These are phyloP conservation scores for Ascodesmis nigricans DNA, from an alignment of 495 filamentous ascomycete species.

Conservation along the genomic window DNA sequence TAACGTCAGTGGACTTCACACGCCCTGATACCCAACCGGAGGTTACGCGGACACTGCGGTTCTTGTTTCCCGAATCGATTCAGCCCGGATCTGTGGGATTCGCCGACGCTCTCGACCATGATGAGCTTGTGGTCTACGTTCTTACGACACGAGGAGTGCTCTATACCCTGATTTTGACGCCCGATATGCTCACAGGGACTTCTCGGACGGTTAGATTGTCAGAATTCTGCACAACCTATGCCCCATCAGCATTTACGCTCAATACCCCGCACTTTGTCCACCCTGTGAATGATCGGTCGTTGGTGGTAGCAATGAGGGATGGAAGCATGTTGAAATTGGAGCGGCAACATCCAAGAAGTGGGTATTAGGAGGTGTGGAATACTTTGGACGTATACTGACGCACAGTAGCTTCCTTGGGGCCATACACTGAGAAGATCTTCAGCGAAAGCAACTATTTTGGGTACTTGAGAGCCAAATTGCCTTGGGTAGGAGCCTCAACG, in stretches of 20 bases:
- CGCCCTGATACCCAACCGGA: conserved; percentile 44
- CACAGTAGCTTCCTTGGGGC: too few species aligned
- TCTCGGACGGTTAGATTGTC: conserved; percentile 13
- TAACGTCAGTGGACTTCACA: conserved; percentile 61
- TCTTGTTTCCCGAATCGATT: conserved; percentile 53
- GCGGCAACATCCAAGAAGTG: too few species aligned
- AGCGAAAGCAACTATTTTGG: conserved; percentile 15
- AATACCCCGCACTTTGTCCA: conserved; percentile 63
- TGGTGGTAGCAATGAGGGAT: conserved; percentile 64
- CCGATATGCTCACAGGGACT: conserved; percentile 51
- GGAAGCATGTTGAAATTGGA: conserved; percentile 58
- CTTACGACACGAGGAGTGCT: conserved; percentile 58
- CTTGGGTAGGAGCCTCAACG: conserved; percentile 16
- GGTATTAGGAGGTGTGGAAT: too few species aligned
- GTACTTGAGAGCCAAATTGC: conserved; percentile 18
- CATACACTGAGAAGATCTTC: conserved; percentile 19
- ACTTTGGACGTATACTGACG: too few species aligned
- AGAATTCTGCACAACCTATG: conserved; percentile 54
- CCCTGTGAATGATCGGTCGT: conserved; percentile 43
- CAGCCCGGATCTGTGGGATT: conserved; percentile 54
- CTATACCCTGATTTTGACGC: conserved; percentile 55
- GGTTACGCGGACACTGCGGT: conserved; percentile 46
- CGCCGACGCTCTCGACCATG: conserved; percentile 53
- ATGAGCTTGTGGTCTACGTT: conserved; percentile 57
- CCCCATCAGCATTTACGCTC: conserved; percentile 49